Conservation (phyloP, 2,329 filamentous ascomycete species). For the Sarocladium kiliense region DNA sequence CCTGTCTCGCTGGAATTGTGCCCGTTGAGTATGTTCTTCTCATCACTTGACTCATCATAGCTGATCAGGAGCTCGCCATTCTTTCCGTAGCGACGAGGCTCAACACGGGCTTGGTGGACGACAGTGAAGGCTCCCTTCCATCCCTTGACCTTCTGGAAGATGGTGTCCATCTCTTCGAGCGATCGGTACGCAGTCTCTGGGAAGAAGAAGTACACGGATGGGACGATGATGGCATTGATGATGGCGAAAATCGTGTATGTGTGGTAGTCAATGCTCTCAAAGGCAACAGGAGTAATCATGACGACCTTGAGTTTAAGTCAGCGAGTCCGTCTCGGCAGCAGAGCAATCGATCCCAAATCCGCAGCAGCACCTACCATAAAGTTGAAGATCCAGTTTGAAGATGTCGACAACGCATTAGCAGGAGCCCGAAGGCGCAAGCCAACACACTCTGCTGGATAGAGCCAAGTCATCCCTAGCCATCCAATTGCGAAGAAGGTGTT, state of each 20-base stretch:
- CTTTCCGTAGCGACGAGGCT: slow-evolving; percentile 53
- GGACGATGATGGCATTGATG: slow-evolving; percentile 57
- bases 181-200: slow-evolving; percentile 60
- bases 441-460: slow-evolving; percentile 64
- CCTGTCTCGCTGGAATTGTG: background rate
- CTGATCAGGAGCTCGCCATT: slow-evolving; percentile 51
- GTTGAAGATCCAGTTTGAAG: slow-evolving; percentile 59
- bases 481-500: slow-evolving; percentile 55
- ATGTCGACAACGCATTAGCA: slow-evolving; percentile 50
- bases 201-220: slow-evolving; percentile 56
- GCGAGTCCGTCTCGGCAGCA: too few species aligned
- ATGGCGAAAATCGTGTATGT: slow-evolving; percentile 64
- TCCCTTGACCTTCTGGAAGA: slow-evolving; percentile 53
- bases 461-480: slow-evolving; percentile 56
- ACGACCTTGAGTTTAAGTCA: slow-evolving; percentile 35
- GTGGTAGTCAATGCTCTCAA: slow-evolving; percentile 51
- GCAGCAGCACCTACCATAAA: slow-evolving; percentile 37
- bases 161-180: slow-evolving; percentile 62
- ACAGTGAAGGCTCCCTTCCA: slow-evolving; percentile 28
- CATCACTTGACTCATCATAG: slow-evolving; percentile 36
- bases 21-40: slow-evolving; percentile 15
- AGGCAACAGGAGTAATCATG: slow-evolving; percentile 57
- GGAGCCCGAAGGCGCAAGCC: slow-evolving; percentile 61
- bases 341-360: too few species aligned
- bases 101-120: slow-evolving; percentile 33